Evolutionary conservation across 352 stramenopile species (phyloP).

Genomic region (Globisporangium lucens): DNA sequence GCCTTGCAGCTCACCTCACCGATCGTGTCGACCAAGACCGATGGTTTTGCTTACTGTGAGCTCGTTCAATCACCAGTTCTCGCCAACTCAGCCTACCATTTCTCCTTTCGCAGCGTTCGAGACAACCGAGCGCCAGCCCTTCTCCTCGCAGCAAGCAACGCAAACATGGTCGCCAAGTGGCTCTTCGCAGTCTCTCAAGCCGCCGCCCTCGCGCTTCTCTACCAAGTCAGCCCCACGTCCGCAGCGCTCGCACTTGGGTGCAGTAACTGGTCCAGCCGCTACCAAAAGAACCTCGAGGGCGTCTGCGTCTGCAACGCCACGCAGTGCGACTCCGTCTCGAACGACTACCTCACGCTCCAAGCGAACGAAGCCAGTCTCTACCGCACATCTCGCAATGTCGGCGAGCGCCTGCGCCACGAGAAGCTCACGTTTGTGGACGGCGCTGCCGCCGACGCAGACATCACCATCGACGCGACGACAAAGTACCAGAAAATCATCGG

Average conservation of each 20-base stretch:
- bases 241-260: constrained; percentile 22
- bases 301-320: constrained; percentile 54
- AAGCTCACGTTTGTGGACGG: constrained; percentile 27
- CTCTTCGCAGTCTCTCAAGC: background rate
- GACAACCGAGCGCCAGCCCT: background rate
- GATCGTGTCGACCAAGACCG: background rate
- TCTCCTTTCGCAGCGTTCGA: background rate
- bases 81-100: background rate
- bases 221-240: background rate
- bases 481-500: constrained; percentile 80
- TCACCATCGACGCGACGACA: constrained; percentile 44
- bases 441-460: constrained; percentile 29
- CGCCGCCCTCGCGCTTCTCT: background rate
- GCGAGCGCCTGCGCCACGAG: constrained; percentile 47
- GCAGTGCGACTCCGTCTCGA: constrained; percentile 52
- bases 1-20: background rate
- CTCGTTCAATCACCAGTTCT: background rate
- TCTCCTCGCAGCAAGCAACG: background rate
- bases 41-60: background rate
- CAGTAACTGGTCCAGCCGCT: constrained; percentile 45
- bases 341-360: constrained; percentile 39
- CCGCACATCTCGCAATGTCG: constrained; percentile 36
- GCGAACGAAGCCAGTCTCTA: constrained; percentile 43
- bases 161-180: constrained; percentile 12
- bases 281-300: constrained; percentile 40